Evolutionary conservation across 1,284 basidiomycete genomes (phyloP).

Genomic region (Singerocomus inundabilis): DNA sequence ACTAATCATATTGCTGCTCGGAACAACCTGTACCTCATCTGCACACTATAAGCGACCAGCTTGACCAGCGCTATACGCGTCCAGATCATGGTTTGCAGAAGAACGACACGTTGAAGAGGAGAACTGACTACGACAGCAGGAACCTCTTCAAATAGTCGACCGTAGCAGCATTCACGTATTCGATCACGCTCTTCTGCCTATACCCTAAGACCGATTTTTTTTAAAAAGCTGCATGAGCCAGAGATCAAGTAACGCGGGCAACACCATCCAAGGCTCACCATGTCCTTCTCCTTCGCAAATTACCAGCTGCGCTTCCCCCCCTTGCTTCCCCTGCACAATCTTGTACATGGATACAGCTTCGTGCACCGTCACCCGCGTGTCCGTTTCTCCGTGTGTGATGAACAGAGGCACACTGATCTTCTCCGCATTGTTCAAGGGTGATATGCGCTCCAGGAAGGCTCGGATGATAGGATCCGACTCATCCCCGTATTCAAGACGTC

Average conservation of each 20-base stretch:
- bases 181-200: constrained; percentile 41
- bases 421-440: constrained; percentile 36
- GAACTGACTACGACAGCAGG: constrained; percentile 22
- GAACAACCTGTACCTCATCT: not conserved
- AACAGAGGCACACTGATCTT: constrained; percentile 35
- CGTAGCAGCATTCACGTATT: constrained; percentile 38
- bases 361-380: constrained; percentile 36
- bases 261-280: constrained; percentile 25
- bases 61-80: not conserved
- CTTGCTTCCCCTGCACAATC: constrained; percentile 18
- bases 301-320: constrained; percentile 31
- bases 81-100: not conserved
- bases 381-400: constrained; percentile 40
- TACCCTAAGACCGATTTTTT: constrained; percentile 31
- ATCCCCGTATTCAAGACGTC: constrained; percentile 38
- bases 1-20: not conserved
- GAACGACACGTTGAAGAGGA: not conserved
- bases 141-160: constrained; percentile 35
- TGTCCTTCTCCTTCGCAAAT: constrained; percentile 42
- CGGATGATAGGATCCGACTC: constrained; percentile 35
- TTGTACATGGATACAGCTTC: constrained; percentile 33
- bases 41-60: constrained; percentile 3
- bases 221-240: not conserved
- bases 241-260: not conserved
- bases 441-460: constrained; percentile 36